A percentile compares a stretch with the other conserved stretches of the same genome.
These are phyloP conservation scores for Eucalyptus pumila DNA, from an alignment of 345 rosid genomes.

Conservation along the genomic window DNA sequence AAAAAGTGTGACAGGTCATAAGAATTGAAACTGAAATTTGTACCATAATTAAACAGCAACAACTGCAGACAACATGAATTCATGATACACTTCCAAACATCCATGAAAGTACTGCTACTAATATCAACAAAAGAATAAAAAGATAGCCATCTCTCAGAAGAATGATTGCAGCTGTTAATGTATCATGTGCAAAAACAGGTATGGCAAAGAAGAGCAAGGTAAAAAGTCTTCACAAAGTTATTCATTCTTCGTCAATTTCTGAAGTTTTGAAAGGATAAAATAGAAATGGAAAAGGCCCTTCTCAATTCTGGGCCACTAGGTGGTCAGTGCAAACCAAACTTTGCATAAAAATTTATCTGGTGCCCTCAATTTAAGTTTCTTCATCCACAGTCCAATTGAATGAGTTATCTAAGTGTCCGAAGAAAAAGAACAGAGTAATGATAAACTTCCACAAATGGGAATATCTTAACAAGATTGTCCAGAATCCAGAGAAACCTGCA, in stretches of 20 bases:
- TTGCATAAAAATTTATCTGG: neutral
- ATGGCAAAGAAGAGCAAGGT: neutral
- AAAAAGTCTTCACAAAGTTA: neutral
- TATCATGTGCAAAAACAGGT: neutral
- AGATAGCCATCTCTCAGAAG: neutral
- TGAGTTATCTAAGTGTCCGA: neutral
- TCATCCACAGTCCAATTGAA: neutral
- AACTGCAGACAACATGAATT: neutral
- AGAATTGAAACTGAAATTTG: neutral
- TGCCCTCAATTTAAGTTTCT: neutral
- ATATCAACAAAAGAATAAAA: neutral
- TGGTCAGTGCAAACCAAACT: neutral
- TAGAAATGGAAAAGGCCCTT: neutral
- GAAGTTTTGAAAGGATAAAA: neutral
- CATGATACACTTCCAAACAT: neutral
- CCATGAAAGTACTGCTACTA: neutral
- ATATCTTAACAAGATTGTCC: neutral
- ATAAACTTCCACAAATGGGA: neutral
- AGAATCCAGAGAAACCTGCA: constrained; percentile 42
- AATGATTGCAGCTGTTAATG: neutral
- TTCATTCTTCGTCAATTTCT: neutral
- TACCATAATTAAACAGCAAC: neutral
- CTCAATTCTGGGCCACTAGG: neutral
- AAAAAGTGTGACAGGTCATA: neutral
- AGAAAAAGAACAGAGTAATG: neutral